Percentiles rank a stretch among this genome's conserved stretches.
These are phyloP conservation scores for Penicillium fimorum DNA, from an alignment of 495 filamentous ascomycete species.

Conservation along the genomic window DNA sequence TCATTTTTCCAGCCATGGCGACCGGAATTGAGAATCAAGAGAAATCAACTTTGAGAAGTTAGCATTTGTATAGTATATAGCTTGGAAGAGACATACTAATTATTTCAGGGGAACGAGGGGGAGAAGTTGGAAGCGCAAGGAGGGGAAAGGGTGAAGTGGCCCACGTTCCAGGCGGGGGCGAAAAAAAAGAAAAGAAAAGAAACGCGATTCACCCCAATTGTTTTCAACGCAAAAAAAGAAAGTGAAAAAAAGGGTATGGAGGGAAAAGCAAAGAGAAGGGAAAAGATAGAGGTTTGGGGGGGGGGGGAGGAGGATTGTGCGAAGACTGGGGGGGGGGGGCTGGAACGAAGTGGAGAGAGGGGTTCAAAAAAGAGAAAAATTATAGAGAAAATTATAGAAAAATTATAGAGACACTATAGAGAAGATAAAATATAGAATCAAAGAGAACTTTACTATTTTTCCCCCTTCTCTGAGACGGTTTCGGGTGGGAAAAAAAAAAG, in stretches of 20 bases:
- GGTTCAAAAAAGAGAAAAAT: background rate
- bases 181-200: constrained; percentile 13
- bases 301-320: constrained; percentile 1
- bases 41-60: background rate
- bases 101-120: constrained; percentile 11
- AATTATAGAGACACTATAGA: background rate
- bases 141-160: constrained; percentile 9
- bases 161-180: constrained; percentile 15
- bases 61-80: background rate
- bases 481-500: too few species aligned
- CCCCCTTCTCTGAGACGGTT: too few species aligned
- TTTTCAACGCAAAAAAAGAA: constrained; percentile 5
- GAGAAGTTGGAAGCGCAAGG: constrained; percentile 4
- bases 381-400: background rate
- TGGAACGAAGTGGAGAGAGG: constrained; percentile 29
- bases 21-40: constrained; percentile 8
- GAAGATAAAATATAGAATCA: background rate
- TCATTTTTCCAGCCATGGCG: constrained; percentile 81
- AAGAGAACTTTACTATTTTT: background rate
- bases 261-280: constrained; percentile 2
- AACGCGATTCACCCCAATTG: constrained; percentile 16
- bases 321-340: constrained; percentile 22
- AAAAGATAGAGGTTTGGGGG: background rate
- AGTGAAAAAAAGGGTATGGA: constrained; percentile 18
- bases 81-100: background rate